Evolutionary conservation across 2,329 filamentous ascomycete species (phyloP), one percentile per base, ranked within the genome.

Genomic region (Phialocephala subalpina): DNA sequence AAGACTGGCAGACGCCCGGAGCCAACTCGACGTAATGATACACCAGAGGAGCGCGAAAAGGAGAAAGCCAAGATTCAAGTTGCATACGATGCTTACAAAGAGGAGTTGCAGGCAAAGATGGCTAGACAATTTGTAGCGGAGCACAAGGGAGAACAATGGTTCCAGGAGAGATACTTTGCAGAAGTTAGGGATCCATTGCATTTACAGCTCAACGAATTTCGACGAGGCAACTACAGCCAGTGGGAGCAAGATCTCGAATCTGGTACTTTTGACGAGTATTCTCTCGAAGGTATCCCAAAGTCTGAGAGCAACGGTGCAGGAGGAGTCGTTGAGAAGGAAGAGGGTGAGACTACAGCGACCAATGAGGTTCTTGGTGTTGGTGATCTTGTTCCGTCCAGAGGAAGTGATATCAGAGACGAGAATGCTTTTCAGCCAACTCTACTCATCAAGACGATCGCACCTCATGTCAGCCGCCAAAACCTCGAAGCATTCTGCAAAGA

Each of bases 141-240:
- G 73, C 96, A 99, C 80, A 97, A 97, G 77, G 89, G 90, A 52
- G 96, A 99, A 78, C 95, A 99, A 77, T 99, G 96, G 96, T 99
- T 99, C 81, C 93, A 91, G 73, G 96, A 99, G 80, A 90, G 93
- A 77, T 99, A 99, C 74, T 90, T 97, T 35, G 87, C 93, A 0
- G 93, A 96, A 72, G 88, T 95, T 62, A 86, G 92, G 60, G 90
- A 94, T 70, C 84, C 86, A 1, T 88, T 97, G 74, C 90, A 91
- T 63, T 82, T 83, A 66, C 91, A 93, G 74, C 82, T 98, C 61
- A 91, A 91, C 78, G 91, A 94, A 56, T 94, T 92, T 76, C 91
- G 97, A 56, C 88, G 90, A 47, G 88, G 87, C 16, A 87, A 89
- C 60, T 97, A 96, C 78, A 87, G 85, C 56, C 92, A 96, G 73